Conservation (phyloP, 306 rosid genomes). For the Hylodesmum podocarpum region DNA sequence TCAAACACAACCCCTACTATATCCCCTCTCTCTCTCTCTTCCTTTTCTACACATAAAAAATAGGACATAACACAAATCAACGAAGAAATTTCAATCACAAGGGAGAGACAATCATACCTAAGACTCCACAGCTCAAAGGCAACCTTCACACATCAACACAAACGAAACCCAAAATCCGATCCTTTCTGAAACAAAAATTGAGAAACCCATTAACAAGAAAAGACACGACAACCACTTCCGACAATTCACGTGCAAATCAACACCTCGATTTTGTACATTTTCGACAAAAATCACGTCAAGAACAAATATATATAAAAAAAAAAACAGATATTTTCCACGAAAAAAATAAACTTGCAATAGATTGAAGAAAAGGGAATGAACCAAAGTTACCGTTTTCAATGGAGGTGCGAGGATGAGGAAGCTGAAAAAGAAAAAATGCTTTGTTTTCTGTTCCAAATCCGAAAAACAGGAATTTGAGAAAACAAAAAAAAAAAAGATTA, state of each 20-base stretch:
- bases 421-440: constrained; percentile 21
- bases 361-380: neutral
- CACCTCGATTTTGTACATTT: constrained; percentile 20
- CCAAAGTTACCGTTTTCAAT: constrained; percentile 25
- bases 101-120: constrained; percentile 15
- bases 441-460: constrained; percentile 23
- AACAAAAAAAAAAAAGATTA: neutral
- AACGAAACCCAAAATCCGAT: constrained; percentile 30
- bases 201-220: neutral
- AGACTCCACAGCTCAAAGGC: constrained; percentile 47
- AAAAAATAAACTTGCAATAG: neutral
- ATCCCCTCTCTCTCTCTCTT: neutral
- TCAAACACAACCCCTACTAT: constrained; percentile 12
- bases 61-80: constrained; percentile 27
- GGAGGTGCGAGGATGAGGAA: constrained; percentile 26
- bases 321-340: neutral
- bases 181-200: constrained; percentile 35
- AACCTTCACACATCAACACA: constrained; percentile 45
- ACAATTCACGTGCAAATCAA: constrained; percentile 19
- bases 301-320: too few relatives aligned
- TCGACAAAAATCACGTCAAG: neutral
- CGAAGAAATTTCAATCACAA: constrained; percentile 21
- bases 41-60: constrained; percentile 4
- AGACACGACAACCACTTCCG: neutral
- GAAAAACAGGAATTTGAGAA: constrained; percentile 13